Evolutionary conservation across 202 grass and related monocot genomes (phyloP).

Genomic region (Setaria italica): DNA sequence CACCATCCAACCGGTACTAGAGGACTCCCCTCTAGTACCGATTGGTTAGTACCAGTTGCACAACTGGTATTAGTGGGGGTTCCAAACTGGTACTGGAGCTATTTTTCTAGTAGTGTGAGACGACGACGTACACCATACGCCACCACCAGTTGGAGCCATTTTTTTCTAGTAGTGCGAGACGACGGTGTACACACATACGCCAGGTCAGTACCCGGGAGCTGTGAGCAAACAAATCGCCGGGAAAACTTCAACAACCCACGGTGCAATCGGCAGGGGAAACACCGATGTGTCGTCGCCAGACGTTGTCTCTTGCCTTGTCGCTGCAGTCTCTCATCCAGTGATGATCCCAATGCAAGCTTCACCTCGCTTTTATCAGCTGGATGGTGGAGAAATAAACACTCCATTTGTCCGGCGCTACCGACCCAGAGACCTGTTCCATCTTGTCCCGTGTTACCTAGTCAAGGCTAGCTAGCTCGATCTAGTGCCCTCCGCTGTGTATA

Average conservation of each 20-base stretch:
- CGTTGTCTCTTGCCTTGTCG: neutral
- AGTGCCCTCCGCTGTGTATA: neutral
- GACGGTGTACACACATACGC: too few relatives aligned
- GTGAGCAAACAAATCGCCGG: neutral
- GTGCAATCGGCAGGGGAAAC: neutral
- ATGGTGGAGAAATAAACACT: neutral
- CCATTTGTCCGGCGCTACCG: neutral
- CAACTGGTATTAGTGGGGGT: too few relatives aligned
- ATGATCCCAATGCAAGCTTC: constrained; percentile 1
- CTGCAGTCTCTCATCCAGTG: neutral
- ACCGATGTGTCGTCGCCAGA: neutral
- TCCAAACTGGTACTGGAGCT: too few relatives aligned
- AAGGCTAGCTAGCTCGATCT: neutral
- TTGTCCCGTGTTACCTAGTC: neutral
- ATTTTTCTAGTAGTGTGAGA: too few relatives aligned
- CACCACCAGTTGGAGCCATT: too few relatives aligned
- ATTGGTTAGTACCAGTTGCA: too few relatives aligned
- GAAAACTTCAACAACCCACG: neutral
- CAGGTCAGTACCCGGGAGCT: neutral
- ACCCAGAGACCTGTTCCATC: neutral
- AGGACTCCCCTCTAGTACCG: too few relatives aligned
- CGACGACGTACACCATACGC: too few relatives aligned
- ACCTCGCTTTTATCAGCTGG: neutral
- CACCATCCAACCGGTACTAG: too few relatives aligned
- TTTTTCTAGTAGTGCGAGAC: too few relatives aligned